Evolutionary conservation across 257 asterid species (phyloP), one percentile per base, ranked within the genome.

Genomic region (Handroanthus guayacan): DNA sequence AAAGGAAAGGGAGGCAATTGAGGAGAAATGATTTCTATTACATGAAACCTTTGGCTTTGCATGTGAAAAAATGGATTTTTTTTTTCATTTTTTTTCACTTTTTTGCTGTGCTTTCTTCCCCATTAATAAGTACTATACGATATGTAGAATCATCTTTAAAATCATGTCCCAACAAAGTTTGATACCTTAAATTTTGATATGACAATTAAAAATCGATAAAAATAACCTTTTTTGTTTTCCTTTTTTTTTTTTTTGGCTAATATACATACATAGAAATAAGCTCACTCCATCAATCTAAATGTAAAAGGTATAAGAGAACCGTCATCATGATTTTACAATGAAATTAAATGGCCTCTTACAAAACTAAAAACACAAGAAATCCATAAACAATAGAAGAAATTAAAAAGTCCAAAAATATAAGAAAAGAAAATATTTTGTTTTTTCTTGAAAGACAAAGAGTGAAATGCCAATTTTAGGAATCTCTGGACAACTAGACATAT

Each of bases 331-430:
- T 62, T n/a, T 65, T 14, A 41, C 73, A 66, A 72, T 47, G 71
- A 50, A n/a, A n/a, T n/a, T n/a, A 17, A 62, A 31, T 63, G 36
- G 12, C 16, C 48, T 13, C 72, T 61, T 57, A 55, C 78, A 57
- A 64, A 43, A 45, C 70, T 36, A 31, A 58, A 69, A 50, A 4
- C 72, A 82, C 73, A 82, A 78, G 57, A 79, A 64, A 71, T 41
- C 75, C 69, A 12, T 61, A 3, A 52, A 75, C 51, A 9, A 66
- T 10, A 70, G 11, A 44, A 36, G 68, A 55, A 65, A n/a, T n/a
- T n/a, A 67, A 77, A 69, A 67, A 13, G 37, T 44, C 65, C 34
- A 8, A 20, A 5, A 39, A 9, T 50, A 13, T 5, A 54, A 77
- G 55, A 63, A 73, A 65, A 34, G 66, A 34, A 17, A 51, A 34